Conservation (phyloP, 139 green algal genomes). For the Tetraselmis striata region DNA sequence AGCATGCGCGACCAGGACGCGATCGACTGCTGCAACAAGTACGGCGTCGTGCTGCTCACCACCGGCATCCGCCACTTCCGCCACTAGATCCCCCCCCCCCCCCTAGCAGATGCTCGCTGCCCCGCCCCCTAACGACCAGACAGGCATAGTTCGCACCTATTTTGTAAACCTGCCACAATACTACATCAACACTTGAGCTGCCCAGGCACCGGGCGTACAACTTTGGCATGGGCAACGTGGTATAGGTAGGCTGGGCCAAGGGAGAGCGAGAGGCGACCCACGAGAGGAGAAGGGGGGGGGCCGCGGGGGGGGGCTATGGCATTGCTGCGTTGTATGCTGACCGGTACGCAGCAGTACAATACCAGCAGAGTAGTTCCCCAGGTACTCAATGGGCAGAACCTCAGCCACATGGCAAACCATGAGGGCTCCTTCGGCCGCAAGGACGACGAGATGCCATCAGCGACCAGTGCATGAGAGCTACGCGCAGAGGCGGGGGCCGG, state of each 20-base stretch:
- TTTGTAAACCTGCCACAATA: not conserved
- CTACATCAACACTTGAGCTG: not conserved
- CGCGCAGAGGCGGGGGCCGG: not conserved
- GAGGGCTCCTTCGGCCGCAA: too few species aligned
- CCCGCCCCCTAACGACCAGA: not conserved
- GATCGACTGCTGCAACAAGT: conserved; percentile 97
- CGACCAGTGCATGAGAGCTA: not conserved
- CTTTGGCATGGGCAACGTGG: too few species aligned
- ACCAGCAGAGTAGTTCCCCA: too few species aligned
- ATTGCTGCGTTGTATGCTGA: too few species aligned
- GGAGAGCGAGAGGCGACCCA: too few species aligned
- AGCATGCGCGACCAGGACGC: conserved; percentile 89
- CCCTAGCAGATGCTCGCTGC: not conserved
- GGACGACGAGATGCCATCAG: too few species aligned
- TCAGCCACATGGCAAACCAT: too few species aligned
- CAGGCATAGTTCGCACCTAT: not conserved
- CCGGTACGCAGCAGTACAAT: too few species aligned
- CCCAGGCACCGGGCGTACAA: too few species aligned
- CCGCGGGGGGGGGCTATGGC: too few species aligned
- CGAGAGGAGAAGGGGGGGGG: too few species aligned
- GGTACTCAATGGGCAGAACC: not conserved
- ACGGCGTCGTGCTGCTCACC: conserved; percentile 88
- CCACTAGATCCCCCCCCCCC: conserved; percentile 50
- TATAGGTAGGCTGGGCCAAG: too few species aligned
- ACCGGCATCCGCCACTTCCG: conserved; percentile 94